phyloP scores from a whole-genome alignment of 768 basidiomycete species.

The Cyathus striatus region DNA sequence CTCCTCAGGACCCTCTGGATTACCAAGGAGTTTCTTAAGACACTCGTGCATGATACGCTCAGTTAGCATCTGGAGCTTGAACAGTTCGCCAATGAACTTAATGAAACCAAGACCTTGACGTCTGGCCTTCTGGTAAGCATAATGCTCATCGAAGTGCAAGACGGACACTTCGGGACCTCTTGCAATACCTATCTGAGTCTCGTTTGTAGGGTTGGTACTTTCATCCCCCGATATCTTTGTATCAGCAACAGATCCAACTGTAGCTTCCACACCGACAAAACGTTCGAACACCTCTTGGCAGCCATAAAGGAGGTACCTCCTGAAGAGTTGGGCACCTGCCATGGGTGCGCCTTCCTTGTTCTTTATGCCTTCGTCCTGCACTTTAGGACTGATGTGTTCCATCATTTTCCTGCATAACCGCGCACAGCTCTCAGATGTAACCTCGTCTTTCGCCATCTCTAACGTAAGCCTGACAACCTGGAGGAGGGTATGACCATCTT shows the following conservation, averaged over 20 bases:
- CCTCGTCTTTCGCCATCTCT: constrained; percentile 96
- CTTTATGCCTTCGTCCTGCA: constrained; percentile 85
- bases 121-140: constrained; percentile 94
- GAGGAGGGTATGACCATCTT: constrained; percentile 89
- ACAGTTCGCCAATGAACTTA: constrained; percentile 97
- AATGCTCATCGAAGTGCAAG: constrained; percentile 93
- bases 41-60: constrained; percentile 99
- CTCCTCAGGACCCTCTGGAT: constrained; percentile 94
- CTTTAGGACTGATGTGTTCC: constrained; percentile 84
- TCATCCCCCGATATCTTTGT: constrained; percentile 80
- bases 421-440: constrained; percentile 95
- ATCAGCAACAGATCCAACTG: constrained; percentile 83
- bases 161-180: constrained; percentile 59
- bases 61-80: constrained; percentile 98
- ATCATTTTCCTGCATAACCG: constrained; percentile 93
- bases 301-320: constrained; percentile 93
- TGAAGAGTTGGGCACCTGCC: constrained; percentile 89
- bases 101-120: constrained; percentile 95
- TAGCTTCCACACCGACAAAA: constrained; percentile 85
- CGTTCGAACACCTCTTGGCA: constrained; percentile 98
- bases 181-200: constrained; percentile 41
- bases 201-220: constrained; percentile 65
- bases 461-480: constrained; percentile 95
- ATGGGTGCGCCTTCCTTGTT: constrained; percentile 83
- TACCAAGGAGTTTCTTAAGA: constrained; percentile 90